Evolutionary conservation across 1,284 basidiomycete genomes (phyloP).

Genomic region (Ustilago loliicola): DNA sequence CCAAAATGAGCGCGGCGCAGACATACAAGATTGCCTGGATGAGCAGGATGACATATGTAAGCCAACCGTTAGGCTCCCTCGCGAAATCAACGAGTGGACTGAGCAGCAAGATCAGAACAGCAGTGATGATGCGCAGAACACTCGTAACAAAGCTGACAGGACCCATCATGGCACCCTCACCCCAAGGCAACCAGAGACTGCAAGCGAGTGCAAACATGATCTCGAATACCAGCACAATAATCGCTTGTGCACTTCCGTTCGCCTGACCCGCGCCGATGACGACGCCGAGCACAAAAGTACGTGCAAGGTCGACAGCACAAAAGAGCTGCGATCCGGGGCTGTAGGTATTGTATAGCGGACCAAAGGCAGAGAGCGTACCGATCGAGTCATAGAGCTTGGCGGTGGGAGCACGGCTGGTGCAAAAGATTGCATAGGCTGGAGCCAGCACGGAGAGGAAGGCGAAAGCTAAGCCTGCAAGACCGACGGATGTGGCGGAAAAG

Average conservation of each 20-base stretch:
- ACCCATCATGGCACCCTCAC: conserved; percentile 94
- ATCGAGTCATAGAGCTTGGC: conserved; percentile 95
- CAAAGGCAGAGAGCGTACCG: conserved; percentile 86
- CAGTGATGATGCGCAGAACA: conserved; percentile 87
- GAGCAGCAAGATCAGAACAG: conserved; percentile 88
- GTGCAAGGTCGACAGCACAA: conserved; percentile 82
- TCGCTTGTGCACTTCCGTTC: conserved; percentile 89
- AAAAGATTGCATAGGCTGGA: conserved; percentile 81
- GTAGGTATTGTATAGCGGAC: conserved; percentile 96
- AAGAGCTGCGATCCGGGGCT: conserved; percentile 91
- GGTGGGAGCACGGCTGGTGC: conserved; percentile 82
- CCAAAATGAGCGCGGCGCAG: conserved; percentile 82
- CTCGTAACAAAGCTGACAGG: conserved; percentile 90
- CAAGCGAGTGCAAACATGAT: conserved; percentile 58
- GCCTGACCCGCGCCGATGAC: conserved; percentile 89
- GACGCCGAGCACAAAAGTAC: conserved; percentile 83
- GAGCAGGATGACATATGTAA: conserved; percentile 90
- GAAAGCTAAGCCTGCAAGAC: conserved; percentile 82
- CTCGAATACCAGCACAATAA: conserved; percentile 78
- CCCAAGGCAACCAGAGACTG: conserved; percentile 88
- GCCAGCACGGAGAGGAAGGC: conserved; percentile 82
- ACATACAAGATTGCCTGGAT: conserved; percentile 88
- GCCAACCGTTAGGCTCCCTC: conserved; percentile 77
- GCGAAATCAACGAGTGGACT: conserved; percentile 79
- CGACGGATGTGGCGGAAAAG: conserved; percentile 75